Conservation (phyloP, 2,329 filamentous ascomycete species). For the Tolypocladium tropicale region DNA sequence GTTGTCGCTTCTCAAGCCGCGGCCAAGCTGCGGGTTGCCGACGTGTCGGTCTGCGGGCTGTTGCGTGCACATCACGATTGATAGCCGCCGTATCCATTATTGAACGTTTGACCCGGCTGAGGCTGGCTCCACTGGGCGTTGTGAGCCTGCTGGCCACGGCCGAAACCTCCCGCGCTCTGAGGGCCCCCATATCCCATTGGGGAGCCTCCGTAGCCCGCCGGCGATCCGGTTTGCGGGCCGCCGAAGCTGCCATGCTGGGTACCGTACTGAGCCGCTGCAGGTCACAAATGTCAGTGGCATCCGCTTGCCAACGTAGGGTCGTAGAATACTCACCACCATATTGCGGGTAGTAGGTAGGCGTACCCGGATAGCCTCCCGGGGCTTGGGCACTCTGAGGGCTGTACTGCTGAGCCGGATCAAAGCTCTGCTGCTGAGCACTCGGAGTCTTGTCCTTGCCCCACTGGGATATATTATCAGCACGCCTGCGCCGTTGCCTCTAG, state of each 20-base stretch:
- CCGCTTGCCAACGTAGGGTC: constrained; percentile 2
- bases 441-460: constrained; percentile 99
- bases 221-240: constrained; percentile 50
- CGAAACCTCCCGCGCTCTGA: constrained; percentile 74
- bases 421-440: constrained; percentile 48
- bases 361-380: constrained; percentile 63
- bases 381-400: constrained; percentile 66
- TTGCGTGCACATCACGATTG: constrained; percentile 37
- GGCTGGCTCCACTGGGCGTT: constrained; percentile 46
- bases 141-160: constrained; percentile 57
- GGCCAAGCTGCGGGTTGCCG: constrained; percentile 8
- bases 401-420: constrained; percentile 65
- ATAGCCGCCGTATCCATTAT: constrained; percentile 52
- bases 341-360: constrained; percentile 86
- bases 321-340: constrained; percentile 59
- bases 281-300: constrained; percentile 14
- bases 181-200: constrained; percentile 63
- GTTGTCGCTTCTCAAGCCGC: too few relatives aligned
- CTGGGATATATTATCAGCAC: constrained; percentile 38
- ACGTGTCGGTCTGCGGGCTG: constrained; percentile 8
- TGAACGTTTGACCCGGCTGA: constrained; percentile 44
- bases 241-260: constrained; percentile 60
- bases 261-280: constrained; percentile 39
- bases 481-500: neutral
- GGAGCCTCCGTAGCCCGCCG: constrained; percentile 52